These are phyloP conservation scores for Coprinopsis sp. DNA, from an alignment of 768 basidiomycete genomes.

Conservation along the genomic window DNA sequence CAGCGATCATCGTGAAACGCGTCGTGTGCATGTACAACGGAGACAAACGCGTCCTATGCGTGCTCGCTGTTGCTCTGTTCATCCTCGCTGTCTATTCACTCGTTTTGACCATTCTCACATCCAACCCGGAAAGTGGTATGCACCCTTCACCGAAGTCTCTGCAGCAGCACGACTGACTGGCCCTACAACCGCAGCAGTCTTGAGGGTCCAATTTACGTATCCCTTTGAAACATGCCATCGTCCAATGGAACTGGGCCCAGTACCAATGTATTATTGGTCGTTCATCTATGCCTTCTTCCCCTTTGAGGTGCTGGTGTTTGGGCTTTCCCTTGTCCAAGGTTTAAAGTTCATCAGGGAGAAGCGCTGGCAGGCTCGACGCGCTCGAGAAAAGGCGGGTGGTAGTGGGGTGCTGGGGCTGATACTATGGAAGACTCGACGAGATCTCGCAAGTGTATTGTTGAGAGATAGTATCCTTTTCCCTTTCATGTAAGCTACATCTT, in stretches of 20 bases:
- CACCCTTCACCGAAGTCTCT: too few relatives aligned
- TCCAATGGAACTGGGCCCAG: background rate
- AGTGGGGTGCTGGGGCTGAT: background rate
- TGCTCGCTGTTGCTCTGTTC: background rate
- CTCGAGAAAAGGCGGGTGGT: background rate
- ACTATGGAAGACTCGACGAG: background rate
- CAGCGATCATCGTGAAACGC: constrained; percentile 6
- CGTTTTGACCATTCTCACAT: background rate
- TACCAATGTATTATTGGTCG: background rate
- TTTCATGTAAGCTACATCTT: constrained; percentile 7
- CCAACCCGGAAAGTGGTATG: background rate
- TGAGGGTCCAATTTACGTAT: background rate
- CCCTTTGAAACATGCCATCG: background rate
- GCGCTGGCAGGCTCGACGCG: too few relatives aligned
- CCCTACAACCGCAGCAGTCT: too few relatives aligned
- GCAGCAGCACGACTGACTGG: too few relatives aligned
- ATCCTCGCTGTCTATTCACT: background rate
- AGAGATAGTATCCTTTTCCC: constrained; percentile 9
- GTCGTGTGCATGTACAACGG: constrained; percentile 3
- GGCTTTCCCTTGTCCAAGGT: background rate
- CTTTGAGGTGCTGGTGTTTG: constrained; percentile 3
- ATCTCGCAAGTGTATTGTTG: background rate
- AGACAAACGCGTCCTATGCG: background rate
- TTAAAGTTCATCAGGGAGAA: constrained; percentile 2
- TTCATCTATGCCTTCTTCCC: background rate